phyloP scores from a whole-genome alignment of 805 yeast genomes.

The Ogataea pilisensis region DNA sequence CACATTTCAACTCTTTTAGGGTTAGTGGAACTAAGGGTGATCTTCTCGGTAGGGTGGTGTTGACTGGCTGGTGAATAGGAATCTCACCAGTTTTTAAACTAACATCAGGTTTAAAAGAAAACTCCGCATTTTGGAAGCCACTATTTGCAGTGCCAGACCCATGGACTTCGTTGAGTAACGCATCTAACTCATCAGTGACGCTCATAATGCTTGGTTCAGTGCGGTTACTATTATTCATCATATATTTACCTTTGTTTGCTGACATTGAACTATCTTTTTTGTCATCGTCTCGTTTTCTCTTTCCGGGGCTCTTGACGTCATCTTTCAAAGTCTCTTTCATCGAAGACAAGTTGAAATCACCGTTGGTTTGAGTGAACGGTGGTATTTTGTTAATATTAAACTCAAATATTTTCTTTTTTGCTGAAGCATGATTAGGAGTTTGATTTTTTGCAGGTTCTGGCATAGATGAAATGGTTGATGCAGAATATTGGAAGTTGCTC shows the following conservation, averaged over 20 bases:
- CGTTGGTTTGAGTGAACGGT: slow-evolving; percentile 29
- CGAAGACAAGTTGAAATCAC: slow-evolving; percentile 27
- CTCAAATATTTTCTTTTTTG: slow-evolving; percentile 3
- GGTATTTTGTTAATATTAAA: slow-evolving; percentile 20
- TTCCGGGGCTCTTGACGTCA: slow-evolving; percentile 3
- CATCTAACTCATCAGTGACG: neutral
- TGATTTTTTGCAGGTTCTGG: neutral
- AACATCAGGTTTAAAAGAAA: slow-evolving; percentile 4
- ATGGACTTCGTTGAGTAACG: neutral
- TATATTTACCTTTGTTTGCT: too few species aligned
- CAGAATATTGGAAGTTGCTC: too few species aligned
- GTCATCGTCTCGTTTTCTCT: slow-evolving; percentile 1
- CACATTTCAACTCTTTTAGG: slow-evolving; percentile 17
- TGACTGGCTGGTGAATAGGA: slow-evolving; percentile 21
- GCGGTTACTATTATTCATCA: neutral
- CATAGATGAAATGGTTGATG: too few species aligned
- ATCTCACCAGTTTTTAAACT: slow-evolving; percentile 11
- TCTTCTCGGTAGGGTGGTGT: slow-evolving; percentile 14
- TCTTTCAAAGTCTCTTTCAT: slow-evolving; percentile 17
- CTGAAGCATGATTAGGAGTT: neutral
- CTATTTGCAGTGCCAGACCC: neutral
- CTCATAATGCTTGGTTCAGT: neutral
- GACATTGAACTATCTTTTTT: slow-evolving; percentile 1
- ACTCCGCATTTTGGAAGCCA: neutral
- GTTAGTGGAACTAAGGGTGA: slow-evolving; percentile 11